Base-by-base conservation (phyloP, 495 filamentous ascomycete genomes). In the Trichoderma asperelloides region DNA sequence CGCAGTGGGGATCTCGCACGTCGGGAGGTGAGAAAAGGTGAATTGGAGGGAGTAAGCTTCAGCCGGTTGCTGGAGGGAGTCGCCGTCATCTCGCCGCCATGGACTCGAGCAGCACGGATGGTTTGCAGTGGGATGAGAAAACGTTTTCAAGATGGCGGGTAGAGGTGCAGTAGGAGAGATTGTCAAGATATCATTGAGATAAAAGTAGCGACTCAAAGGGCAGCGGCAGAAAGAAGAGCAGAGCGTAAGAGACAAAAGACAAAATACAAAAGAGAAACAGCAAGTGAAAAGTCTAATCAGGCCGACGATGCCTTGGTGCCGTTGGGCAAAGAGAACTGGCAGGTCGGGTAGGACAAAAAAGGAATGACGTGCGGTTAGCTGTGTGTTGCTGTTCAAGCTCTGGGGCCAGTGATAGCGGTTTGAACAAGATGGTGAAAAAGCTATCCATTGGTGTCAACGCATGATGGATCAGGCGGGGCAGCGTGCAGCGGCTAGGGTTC, bases 21-120 rank as follows among this genome's bases (percentile, higher is more conserved):
- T 28, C 86, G 84, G 21, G 64, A 15, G 65, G 85, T 80, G 67
- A 87, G 78, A 66, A 85, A 86, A 39, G 91, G 91, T 45, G 91
- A 92, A 76, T 89, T 92, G 67, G 89, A 88, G 65, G 91, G 91
- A 39, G 92, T 92, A 69, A 91, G 79, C 81, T 89, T 93, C 74
- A 91, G 80, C 72, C 86, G 77, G 78, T 83, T 82, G 70, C 27
- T 47, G 62, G 81, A 81, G 71, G 83, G 81, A 78, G 84, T 85
- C 70, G 79, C 81, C 71, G 83, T 78, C 83, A 86, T 86, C 76
- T 76, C 79, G 71, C 70, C 77, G 81, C 83, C 83, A 86, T 86
- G 78, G 76, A 74, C 74, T 70, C 68, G 66, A 47, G 43, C 43
- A n/a, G n/a, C 4, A 15, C 43, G 6, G 43, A 15, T n/a, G 6